Percentiles rank a stretch among this genome's conserved stretches.
These are phyloP conservation scores for Stachybotrys chlorohalonatus DNA, from an alignment of 2,329 filamentous ascomycete genomes.

Conservation along the genomic window DNA sequence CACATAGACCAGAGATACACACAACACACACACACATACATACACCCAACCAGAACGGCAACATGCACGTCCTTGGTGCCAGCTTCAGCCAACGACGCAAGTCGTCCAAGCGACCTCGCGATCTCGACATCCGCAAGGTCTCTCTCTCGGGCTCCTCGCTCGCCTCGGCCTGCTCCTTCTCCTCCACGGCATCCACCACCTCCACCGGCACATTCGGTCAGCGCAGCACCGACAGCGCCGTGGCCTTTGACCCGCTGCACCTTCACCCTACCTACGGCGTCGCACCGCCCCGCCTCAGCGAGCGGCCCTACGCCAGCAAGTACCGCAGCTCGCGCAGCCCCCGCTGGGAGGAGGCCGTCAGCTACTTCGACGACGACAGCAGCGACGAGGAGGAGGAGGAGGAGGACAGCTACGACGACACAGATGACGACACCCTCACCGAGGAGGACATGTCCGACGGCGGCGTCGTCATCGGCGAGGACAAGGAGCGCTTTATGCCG, in stretches of 20 bases:
- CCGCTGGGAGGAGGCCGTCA: constrained; percentile 9
- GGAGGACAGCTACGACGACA: constrained; percentile 12
- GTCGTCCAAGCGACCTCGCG: constrained; percentile 21
- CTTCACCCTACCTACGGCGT: constrained; percentile 25
- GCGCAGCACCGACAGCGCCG: constrained; percentile 11
- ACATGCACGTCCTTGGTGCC: constrained; percentile 26
- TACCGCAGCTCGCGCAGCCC: constrained; percentile 4
- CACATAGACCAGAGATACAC: too few relatives aligned
- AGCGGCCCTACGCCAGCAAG: constrained; percentile 21
- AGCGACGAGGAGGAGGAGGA: constrained; percentile 13
- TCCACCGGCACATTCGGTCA: constrained; percentile 10
- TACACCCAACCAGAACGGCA: neutral
- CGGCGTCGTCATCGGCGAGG: constrained; percentile 1
- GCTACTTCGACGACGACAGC: constrained; percentile 19
- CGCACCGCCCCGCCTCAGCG: constrained; percentile 23
- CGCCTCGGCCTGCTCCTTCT: constrained; percentile 25
- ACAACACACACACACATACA: neutral
- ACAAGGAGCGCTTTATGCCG: constrained; percentile 12
- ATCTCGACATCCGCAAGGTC: constrained; percentile 31
- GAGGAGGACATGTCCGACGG: constrained; percentile 17
- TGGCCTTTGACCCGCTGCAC: constrained; percentile 22
- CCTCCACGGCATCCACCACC: constrained; percentile 15
- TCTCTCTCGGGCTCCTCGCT: constrained; percentile 31
- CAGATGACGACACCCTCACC: constrained; percentile 31
- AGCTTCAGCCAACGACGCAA: constrained; percentile 27